phyloP scores from a whole-genome alignment of 2,329 filamentous ascomycete species.

The Penicillium brevicompactum region DNA sequence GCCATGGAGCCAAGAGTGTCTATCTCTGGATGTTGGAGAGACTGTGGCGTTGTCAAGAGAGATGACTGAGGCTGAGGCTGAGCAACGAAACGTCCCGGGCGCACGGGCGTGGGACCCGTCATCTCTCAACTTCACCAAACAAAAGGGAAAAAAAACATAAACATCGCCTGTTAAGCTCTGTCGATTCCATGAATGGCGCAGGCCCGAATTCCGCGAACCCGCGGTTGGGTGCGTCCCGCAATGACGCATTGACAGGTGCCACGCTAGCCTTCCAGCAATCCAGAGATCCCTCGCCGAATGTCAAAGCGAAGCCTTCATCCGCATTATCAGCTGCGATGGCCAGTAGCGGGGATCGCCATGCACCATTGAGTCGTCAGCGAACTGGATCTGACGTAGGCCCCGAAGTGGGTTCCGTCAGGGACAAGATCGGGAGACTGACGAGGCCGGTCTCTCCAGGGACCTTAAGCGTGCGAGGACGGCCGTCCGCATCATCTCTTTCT shows the following conservation, averaged over 20 bases:
- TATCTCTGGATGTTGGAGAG: too few species aligned
- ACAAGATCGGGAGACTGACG: constrained; percentile 41
- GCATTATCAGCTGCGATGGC: constrained; percentile 22
- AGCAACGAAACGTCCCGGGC: neutral
- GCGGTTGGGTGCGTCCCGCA: constrained; percentile 27
- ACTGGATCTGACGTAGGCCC: constrained; percentile 29
- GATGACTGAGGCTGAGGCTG: constrained; percentile 9
- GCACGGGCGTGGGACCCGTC: neutral
- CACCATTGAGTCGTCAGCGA: constrained; percentile 11
- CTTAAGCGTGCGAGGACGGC: constrained; percentile 10
- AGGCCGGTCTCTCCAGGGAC: constrained; percentile 19
- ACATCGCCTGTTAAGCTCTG: constrained; percentile 1
- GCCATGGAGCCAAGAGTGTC: neutral
- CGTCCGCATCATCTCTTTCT: constrained; percentile 15
- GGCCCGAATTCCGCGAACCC: constrained; percentile 31
- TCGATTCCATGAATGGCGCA: constrained; percentile 35
- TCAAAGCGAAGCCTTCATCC: constrained; percentile 19
- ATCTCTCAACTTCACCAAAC: neutral
- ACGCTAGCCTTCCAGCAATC: constrained; percentile 37
- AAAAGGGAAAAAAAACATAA: neutral
- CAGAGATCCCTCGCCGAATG: constrained; percentile 18
- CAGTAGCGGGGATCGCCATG: constrained; percentile 20
- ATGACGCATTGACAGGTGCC: constrained; percentile 40
- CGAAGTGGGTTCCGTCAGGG: constrained; percentile 39
- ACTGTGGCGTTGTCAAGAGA: neutral